Base-by-base conservation (phyloP, 2,329 filamentous ascomycete genomes). In the Macrophomina phaseolina region DNA sequence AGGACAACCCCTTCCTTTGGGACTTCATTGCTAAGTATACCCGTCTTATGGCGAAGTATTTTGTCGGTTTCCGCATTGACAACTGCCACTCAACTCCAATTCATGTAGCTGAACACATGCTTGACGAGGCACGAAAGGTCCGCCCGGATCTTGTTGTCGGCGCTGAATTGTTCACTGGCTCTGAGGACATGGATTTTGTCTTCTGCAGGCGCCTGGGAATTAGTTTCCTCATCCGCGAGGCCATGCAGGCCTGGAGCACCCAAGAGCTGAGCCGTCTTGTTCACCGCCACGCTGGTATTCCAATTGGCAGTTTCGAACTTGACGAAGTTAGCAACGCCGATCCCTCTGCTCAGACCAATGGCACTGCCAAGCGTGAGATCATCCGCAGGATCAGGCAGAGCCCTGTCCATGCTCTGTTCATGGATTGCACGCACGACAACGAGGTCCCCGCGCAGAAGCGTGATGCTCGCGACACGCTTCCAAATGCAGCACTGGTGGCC, bases 371-470 rank as follows among this genome's bases (percentile, higher is more conserved):
- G 38, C 82, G 84, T 42, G 90, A 94, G 72, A 86, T 91, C 18
- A 85, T 97, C 70, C 91, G 90, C 70, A 90, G 86, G 69, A 94
- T 99, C 78, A 92, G 92, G 71, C 90, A 91, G n/a, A 91, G 89
- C 3, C 92, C 94, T 4, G 91, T 98, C 0, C 94, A 97, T 71
- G 95, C 94, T 0, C 83, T 99, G 0, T 97, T 99, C 80, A 98
- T 98, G 93, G 96, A 99, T 77, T 99, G 96, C 79, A 99, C 96
- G 0, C 95, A 99, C 78, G 95, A 99, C 81, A 99, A 99, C 73
- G 94, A 99, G 80, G 91, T 93, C 2, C 95, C 95, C 0, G 92
- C 94, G 0, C 94, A 99, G 79, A 97, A 97, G 79, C 87, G 96
- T 48, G 94, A 97, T 77, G 94, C 94, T 62, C 88, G 93, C 68